These are phyloP conservation scores for Bruguiera parviflora DNA, from an alignment of 345 rosid genomes.

Conservation along the genomic window DNA sequence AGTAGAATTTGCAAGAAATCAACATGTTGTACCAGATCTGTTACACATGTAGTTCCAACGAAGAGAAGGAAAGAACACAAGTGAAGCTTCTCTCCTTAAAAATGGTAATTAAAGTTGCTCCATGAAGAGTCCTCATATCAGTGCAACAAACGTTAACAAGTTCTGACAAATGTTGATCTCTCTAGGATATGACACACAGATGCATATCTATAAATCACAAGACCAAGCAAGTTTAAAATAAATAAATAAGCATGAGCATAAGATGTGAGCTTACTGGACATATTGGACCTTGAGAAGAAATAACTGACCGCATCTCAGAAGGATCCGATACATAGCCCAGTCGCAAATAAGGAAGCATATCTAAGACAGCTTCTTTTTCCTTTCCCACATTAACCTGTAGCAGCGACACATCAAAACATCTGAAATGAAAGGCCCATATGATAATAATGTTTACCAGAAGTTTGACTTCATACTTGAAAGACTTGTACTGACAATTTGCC, in stretches of 20 bases:
- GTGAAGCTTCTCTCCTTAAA: neutral
- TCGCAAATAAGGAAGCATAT: conserved; percentile 87
- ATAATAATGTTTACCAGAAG: conserved; percentile 8
- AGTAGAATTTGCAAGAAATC: conserved; percentile 16
- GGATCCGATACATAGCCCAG: conserved; percentile 90
- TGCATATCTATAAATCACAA: no score
- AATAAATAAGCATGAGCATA: neutral
- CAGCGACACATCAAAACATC: conserved; percentile 11
- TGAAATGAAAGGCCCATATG: conserved; percentile 17
- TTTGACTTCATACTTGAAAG: conserved; percentile 53
- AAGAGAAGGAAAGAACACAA: neutral
- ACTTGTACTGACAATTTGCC: conserved; percentile 72
- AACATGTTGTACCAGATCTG: neutral
- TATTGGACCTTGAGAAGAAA: conserved; percentile 94
- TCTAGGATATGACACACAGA: no score
- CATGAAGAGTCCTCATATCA: conserved; percentile 7
- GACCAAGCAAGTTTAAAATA: neutral
- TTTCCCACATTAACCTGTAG: conserved; percentile 69
- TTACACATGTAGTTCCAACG: neutral
- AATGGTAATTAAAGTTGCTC: neutral
- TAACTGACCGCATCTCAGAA: conserved; percentile 85
- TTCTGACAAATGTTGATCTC: no score
- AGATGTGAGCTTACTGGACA: conserved; percentile 61
- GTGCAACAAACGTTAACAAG: neutral
- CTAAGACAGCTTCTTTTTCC: conserved; percentile 82